These are phyloP conservation scores for Apiospora hydei DNA, from an alignment of 2,329 filamentous ascomycete species.

Conservation along the genomic window DNA sequence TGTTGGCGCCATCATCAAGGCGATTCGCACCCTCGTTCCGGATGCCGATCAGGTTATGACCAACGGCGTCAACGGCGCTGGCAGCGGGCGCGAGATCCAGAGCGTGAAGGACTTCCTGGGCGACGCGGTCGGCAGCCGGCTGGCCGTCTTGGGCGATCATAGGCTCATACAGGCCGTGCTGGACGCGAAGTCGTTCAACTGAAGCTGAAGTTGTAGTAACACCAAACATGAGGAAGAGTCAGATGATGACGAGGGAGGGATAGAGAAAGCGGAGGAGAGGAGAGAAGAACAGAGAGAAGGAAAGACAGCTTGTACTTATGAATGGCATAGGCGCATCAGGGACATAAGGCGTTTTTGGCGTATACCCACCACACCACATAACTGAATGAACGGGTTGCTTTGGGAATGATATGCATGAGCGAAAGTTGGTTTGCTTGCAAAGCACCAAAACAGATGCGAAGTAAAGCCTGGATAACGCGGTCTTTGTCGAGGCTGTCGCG, in stretches of 20 bases:
- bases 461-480: neutral
- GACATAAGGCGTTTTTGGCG: conserved; percentile 16
- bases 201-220: conserved; percentile 27
- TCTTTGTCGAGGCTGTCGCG: neutral
- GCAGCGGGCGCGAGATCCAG: conserved; percentile 48
- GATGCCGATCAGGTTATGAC: conserved; percentile 43
- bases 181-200: conserved; percentile 63
- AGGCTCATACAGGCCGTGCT: conserved; percentile 58
- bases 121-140: conserved; percentile 58
- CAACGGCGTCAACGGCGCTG: conserved; percentile 50
- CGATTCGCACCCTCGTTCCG: conserved; percentile 52
- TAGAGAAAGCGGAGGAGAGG: too few species aligned
- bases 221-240: neutral
- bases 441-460: neutral
- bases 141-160: conserved; percentile 55
- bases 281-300: neutral
- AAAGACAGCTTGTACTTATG: conserved; percentile 9
- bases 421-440: neutral
- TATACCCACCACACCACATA: neutral
- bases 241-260: neutral
- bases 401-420: conserved; percentile 9
- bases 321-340: conserved; percentile 13
- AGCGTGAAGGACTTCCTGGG: conserved; percentile 64
- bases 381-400: conserved; percentile 14
- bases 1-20: conserved; percentile 62